A percentile compares a stretch with the other conserved stretches of the same genome.
Conservation (phyloP, 1,284 basidiomycete genomes). For the Salmacisia buchloeana region DNA sequence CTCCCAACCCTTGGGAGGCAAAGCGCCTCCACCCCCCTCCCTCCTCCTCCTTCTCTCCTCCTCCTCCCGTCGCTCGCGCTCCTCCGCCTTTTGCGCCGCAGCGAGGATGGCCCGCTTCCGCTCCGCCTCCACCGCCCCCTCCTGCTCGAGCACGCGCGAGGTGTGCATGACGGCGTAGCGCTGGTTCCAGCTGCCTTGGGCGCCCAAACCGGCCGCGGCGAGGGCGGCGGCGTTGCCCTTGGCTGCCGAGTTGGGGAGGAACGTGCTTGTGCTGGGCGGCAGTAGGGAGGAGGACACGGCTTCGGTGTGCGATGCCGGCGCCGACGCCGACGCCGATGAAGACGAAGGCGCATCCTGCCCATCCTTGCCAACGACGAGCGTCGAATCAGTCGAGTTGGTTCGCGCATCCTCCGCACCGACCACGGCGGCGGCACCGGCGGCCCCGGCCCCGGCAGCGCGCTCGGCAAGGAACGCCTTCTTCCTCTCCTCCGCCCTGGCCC, state of each 20-base stretch:
- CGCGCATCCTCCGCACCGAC: not conserved
- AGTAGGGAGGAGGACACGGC: too few species aligned
- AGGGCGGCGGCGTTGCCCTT: not conserved
- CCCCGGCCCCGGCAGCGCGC: not conserved
- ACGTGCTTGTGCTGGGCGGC: not conserved
- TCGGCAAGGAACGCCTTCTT: not conserved
- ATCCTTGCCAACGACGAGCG: too few species aligned
- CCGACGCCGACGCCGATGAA: too few species aligned
- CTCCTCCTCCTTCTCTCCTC: not conserved
- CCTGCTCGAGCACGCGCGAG: not conserved
- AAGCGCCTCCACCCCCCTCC: not conserved
- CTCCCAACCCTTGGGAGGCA: not conserved
- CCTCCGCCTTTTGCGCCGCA: not conserved
- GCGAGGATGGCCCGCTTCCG: not conserved
- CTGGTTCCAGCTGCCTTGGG: not conserved
- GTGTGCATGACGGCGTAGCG: not conserved
- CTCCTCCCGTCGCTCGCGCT: not conserved
- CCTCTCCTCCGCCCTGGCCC: not conserved
- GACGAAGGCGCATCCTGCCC: too few species aligned
- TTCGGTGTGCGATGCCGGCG: too few species aligned
- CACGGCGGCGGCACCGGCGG: not conserved
- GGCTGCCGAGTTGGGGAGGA: not conserved
- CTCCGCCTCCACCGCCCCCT: not conserved
- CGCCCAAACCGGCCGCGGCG: not conserved
- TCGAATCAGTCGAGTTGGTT: too few species aligned